Conservation (phyloP, 768 basidiomycete species). For the Coprinopsis cinerea region DNA sequence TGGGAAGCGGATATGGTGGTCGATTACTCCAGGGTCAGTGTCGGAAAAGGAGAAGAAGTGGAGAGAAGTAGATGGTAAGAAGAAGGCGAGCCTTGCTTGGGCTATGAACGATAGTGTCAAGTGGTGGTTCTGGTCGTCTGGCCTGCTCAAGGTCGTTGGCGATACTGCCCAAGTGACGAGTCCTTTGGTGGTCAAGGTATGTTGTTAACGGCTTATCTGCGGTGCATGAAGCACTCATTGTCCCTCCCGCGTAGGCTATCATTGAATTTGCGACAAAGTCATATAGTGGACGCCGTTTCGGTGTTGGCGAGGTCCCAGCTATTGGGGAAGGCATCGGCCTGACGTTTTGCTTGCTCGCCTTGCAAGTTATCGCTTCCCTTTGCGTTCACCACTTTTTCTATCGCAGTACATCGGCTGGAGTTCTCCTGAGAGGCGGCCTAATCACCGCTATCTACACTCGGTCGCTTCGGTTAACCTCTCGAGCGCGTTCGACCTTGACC, state of each 20-base stretch:
- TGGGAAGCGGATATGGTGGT: slow-evolving; percentile 49
- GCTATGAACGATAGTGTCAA: slow-evolving; percentile 75
- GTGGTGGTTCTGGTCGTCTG: slow-evolving; percentile 76
- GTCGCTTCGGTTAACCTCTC: slow-evolving; percentile 68
- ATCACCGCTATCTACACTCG: slow-evolving; percentile 84
- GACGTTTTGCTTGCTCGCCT: slow-evolving; percentile 57
- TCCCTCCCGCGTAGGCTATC: slow-evolving; percentile 44
- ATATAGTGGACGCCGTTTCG: slow-evolving; percentile 40
- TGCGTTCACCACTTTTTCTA: slow-evolving; percentile 84
- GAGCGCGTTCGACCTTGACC: slow-evolving; percentile 71
- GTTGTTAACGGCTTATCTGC: no score
- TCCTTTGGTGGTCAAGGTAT: slow-evolving; percentile 76
- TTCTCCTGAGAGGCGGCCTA: slow-evolving; percentile 75
- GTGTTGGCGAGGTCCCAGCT: slow-evolving; percentile 28
- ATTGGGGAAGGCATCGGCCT: slow-evolving; percentile 67
- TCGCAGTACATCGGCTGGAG: slow-evolving; percentile 65
- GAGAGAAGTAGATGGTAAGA: slow-evolving; percentile 58
- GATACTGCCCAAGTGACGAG: slow-evolving; percentile 71
- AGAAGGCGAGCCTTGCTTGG: slow-evolving; percentile 53
- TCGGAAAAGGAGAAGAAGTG: slow-evolving; percentile 55
- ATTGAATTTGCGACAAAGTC: slow-evolving; percentile 66
- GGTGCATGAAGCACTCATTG: no score
- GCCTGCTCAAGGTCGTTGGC: slow-evolving; percentile 50
- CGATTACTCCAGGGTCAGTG: slow-evolving; percentile 43
- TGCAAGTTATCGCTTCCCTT: slow-evolving; percentile 65